Evolutionary conservation across 495 filamentous ascomycete genomes (phyloP).

Genomic region (Penicillium ochrochloron): DNA sequence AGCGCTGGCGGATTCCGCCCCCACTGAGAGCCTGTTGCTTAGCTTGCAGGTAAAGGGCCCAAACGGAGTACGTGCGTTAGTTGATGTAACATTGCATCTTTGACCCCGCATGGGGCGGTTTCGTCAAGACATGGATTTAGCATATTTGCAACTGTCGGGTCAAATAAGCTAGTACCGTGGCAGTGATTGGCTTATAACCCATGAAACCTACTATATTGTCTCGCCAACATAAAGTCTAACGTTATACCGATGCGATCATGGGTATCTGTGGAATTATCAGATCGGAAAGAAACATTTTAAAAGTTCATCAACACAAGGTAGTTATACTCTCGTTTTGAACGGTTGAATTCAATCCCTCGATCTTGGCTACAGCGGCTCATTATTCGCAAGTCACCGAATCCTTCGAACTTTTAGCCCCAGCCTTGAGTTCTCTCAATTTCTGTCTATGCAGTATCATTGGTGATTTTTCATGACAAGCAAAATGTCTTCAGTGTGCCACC

Average conservation of each 20-base stretch:
- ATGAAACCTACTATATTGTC: not conserved
- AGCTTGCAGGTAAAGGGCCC: not conserved
- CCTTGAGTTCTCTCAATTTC: not conserved
- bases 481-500: not conserved
- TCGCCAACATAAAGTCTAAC: not conserved
- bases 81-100: not conserved
- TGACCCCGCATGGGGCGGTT: not conserved
- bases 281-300: not conserved
- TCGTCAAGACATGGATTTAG: not conserved
- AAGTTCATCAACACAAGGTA: not conserved
- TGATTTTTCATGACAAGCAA: not conserved
- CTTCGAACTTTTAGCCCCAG: not conserved
- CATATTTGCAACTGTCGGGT: not conserved
- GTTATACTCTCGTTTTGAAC: not conserved
- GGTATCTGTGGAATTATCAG: not conserved
- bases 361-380: not conserved
- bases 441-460: not conserved
- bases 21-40: not conserved
- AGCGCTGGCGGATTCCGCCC: constrained; percentile 7
- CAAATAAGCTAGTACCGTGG: not conserved
- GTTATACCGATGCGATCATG: not conserved
- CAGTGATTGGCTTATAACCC: not conserved
- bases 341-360: not conserved
- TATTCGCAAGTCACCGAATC: not conserved
- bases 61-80: not conserved